Evolutionary conservation across 169 alveolate species (phyloP).

Genomic region (Pseudocohnilembus persalinus): DNA sequence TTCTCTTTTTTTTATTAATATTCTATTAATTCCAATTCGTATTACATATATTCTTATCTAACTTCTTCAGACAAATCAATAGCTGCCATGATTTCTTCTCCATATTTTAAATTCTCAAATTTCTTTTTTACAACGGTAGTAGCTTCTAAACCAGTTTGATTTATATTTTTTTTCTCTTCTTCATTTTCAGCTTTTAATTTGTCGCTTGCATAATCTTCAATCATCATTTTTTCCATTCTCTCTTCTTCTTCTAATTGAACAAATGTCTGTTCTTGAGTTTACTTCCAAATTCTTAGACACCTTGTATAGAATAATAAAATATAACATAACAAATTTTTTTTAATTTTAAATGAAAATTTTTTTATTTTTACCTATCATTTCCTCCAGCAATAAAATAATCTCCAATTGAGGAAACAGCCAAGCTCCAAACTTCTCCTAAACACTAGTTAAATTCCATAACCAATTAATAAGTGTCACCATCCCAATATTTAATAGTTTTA

Average conservation of each 20-base stretch:
- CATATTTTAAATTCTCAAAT: conserved; percentile 71
- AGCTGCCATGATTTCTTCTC: conserved; percentile 77
- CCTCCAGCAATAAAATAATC: conserved; percentile 61
- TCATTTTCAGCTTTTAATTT: conserved; percentile 63
- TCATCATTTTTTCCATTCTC: conserved; percentile 74
- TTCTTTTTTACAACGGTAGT: conserved; percentile 60
- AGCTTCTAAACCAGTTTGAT: conserved; percentile 43
- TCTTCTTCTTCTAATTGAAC: conserved; percentile 75
- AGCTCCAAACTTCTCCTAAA: conserved; percentile 69
- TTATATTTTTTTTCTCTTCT: conserved; percentile 41
- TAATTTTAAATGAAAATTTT: no score
- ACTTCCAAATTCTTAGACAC: conserved; percentile 66
- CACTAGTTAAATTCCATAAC: conserved; percentile 67
- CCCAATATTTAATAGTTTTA: conserved; percentile 78
- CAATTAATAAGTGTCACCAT: conserved; percentile 81
- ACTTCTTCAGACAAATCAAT: conserved; percentile 65
- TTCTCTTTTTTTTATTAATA: conserved; percentile 50
- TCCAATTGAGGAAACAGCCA: conserved; percentile 64
- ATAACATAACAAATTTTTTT: no score
- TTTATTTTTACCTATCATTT: conserved; percentile 26
- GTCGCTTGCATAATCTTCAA: conserved; percentile 65
- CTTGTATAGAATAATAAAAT: no score
- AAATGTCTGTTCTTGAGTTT: conserved; percentile 78
- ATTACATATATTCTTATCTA: conserved; percentile 61
- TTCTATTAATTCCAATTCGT: conserved; percentile 59